Conservation (phyloP, 169 alveolate species). For the Plasmodium falciparum region DNA sequence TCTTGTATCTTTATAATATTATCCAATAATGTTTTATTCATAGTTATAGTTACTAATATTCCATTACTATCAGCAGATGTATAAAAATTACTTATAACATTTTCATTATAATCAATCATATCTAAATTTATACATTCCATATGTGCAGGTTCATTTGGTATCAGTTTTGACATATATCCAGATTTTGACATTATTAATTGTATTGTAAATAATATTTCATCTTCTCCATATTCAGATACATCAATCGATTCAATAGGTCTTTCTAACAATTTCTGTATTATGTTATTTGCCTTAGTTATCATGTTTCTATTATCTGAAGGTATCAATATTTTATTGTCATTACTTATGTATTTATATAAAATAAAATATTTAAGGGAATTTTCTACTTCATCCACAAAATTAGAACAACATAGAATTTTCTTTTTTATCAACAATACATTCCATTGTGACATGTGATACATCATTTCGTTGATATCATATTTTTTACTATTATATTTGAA, state of each 20-base stretch:
- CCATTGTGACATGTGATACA: constrained; percentile 1
- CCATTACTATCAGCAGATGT: constrained; percentile 44
- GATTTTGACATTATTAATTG: constrained; percentile 23
- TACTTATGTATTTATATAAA: constrained; percentile 23
- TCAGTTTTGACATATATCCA: constrained; percentile 21
- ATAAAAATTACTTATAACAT: constrained; percentile 9
- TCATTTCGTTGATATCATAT: constrained; percentile 1
- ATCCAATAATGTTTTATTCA: not conserved
- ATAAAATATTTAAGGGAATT: constrained; percentile 30
- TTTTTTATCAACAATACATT: constrained; percentile 34
- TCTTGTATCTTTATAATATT: not conserved
- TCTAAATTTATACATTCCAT: constrained; percentile 49
- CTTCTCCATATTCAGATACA: not conserved
- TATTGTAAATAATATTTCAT: not conserved
- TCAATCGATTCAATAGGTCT: not conserved
- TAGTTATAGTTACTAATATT: constrained; percentile 14
- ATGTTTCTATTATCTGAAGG: not conserved
- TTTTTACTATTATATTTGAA: not conserved
- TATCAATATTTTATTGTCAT: not conserved
- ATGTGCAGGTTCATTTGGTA: not conserved
- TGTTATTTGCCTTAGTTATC: constrained; percentile 3
- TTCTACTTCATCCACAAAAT: constrained; percentile 71
- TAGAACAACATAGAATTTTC: constrained; percentile 66
- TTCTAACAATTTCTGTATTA: constrained; percentile 45
- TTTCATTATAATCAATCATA: constrained; percentile 24